phyloP scores from a whole-genome alignment of 1,284 basidiomycete genomes.

The Apiotrichum gamsii region DNA sequence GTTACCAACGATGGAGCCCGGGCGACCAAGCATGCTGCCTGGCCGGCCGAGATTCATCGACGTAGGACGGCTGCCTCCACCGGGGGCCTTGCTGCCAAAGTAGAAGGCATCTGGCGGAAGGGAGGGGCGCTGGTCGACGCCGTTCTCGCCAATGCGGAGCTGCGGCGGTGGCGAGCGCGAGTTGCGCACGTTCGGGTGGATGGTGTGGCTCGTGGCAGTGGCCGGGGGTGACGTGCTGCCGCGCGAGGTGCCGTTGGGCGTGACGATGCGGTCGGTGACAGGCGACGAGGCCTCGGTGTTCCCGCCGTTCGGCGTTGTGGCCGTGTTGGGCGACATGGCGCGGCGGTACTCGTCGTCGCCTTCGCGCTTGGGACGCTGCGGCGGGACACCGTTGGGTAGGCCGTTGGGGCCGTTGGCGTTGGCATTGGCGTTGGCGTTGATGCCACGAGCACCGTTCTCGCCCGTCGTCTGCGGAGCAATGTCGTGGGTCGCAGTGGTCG shows the following conservation, averaged over 20 bases:
- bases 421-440: conserved; percentile 60
- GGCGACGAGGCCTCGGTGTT: conserved; percentile 8
- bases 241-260: conserved; percentile 21
- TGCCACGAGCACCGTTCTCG: conserved; percentile 54
- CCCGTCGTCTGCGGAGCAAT: conserved; percentile 15
- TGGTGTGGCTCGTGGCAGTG: conserved; percentile 13
- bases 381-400: conserved; percentile 50
- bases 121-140: conserved; percentile 29
- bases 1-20: conserved; percentile 32
- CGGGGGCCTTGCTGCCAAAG: conserved; percentile 55
- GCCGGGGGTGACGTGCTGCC: conserved; percentile 23
- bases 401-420: conserved; percentile 46
- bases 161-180: conserved; percentile 39
- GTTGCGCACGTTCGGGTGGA: conserved; percentile 19
- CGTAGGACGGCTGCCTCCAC: conserved; percentile 27
- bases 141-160: conserved; percentile 26
- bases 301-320: not conserved
- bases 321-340: conserved; percentile 42
- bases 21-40: conserved; percentile 8
- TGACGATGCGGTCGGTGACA: conserved; percentile 9
- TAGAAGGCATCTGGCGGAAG: conserved; percentile 57
- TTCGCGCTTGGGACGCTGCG: conserved; percentile 59
- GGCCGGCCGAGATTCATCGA: conserved; percentile 51
- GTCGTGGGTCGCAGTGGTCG: conserved; percentile 1
- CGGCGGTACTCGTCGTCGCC: conserved; percentile 56